Percentiles rank a stretch among this genome's conserved stretches.
Evolutionary conservation across 2,329 filamentous ascomycete genomes (phyloP).

Genomic region (Colletotrichum phormii): DNA sequence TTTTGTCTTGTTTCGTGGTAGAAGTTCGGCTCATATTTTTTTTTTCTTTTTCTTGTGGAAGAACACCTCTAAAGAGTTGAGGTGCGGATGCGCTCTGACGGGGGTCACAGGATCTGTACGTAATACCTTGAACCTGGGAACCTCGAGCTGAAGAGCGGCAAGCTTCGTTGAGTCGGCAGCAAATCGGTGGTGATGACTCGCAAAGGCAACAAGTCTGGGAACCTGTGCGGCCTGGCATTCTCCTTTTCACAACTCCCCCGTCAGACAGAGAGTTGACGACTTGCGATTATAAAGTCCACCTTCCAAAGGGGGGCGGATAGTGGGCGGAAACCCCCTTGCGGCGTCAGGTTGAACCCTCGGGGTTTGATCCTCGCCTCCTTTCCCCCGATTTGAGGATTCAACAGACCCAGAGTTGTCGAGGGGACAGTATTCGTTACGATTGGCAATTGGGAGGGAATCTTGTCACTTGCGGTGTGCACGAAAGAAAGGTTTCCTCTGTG

Average conservation of each 20-base stretch:
- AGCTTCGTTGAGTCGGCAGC: neutral
- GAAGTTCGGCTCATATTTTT: conserved; percentile 14
- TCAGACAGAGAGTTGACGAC: neutral
- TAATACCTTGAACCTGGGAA: conserved; percentile 9
- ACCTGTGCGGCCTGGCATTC: neutral
- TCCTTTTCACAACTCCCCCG: neutral
- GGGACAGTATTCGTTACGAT: neutral
- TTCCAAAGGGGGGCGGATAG: neutral
- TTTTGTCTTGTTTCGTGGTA: conserved; percentile 24
- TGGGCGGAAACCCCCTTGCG: conserved; percentile 10
- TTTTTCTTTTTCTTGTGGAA: neutral
- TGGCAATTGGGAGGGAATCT: neutral
- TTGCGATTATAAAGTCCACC: neutral
- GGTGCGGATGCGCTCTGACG: conserved; percentile 1
- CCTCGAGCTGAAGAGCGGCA: neutral
- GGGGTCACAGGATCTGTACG: conserved; percentile 19
- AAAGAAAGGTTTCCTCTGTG: neutral
- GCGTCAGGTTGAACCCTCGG: conserved; percentile 13
- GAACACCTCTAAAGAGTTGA: neutral
- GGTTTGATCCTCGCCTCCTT: conserved; percentile 22
- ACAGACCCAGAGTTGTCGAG: neutral
- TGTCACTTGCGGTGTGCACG: conserved; percentile 1
- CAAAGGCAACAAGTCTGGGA: neutral
- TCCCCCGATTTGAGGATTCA: neutral
- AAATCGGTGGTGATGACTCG: conserved; percentile 7